Conservation (phyloP, 1,284 basidiomycete species). For the Thelephora terrestris region DNA sequence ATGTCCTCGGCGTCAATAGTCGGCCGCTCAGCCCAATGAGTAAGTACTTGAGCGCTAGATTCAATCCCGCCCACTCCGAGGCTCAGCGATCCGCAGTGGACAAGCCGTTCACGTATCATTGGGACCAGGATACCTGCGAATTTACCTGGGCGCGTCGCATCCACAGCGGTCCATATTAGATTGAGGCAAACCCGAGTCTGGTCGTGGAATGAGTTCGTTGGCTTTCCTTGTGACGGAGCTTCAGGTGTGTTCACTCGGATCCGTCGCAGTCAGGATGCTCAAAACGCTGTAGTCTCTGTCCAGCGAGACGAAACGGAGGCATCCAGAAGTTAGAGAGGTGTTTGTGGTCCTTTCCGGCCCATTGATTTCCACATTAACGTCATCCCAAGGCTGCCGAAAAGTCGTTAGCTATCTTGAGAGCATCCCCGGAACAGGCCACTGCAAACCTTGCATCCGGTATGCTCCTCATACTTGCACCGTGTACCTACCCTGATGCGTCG, state of each 20-base stretch:
- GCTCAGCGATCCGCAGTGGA: too few species aligned
- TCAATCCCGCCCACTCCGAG: too few species aligned
- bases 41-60: too few species aligned
- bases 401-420: slow-evolving; percentile 68
- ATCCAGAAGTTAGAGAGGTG: slow-evolving; percentile 80
- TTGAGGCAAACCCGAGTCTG: background rate
- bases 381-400: slow-evolving; percentile 69
- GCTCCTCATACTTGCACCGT: slow-evolving; percentile 13
- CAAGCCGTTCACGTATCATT: too few species aligned
- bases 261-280: background rate
- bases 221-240: slow-evolving; percentile 45
- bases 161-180: too few species aligned
- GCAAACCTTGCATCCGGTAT: slow-evolving; percentile 52
- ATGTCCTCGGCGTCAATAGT: too few species aligned
- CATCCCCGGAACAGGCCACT: slow-evolving; percentile 62
- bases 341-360: slow-evolving; percentile 9
- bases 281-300: slow-evolving; percentile 46
- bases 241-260: slow-evolving; percentile 27
- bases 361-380: background rate
- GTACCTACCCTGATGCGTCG: background rate
- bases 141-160: too few species aligned
- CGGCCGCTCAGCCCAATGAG: too few species aligned
- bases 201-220: slow-evolving; percentile 35
- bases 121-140: too few species aligned
- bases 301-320: slow-evolving; percentile 71